These are phyloP conservation scores for Krasilnikovozyma curviuscula DNA, from an alignment of 768 basidiomycete species.

Conservation along the genomic window DNA sequence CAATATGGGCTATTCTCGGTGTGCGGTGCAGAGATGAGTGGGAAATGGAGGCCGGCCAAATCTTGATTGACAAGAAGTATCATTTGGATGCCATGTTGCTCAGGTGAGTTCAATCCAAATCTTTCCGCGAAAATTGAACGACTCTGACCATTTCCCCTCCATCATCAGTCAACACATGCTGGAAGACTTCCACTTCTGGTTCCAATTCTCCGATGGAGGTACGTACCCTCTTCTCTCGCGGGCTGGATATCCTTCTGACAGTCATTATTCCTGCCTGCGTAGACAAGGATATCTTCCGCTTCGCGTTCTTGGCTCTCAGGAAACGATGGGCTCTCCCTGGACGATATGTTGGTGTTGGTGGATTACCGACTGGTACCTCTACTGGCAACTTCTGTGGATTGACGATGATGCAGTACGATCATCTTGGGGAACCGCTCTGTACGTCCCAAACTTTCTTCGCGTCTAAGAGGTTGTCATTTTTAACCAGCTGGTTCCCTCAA, in stretches of 20 bases:
- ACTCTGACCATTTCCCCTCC: constrained; percentile 19
- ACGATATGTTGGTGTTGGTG: constrained; percentile 28
- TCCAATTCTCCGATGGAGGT: constrained; percentile 27
- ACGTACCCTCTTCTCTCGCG: not conserved
- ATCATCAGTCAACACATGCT: constrained; percentile 24
- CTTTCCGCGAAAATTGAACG: too few relatives aligned
- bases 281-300: constrained; percentile 29
- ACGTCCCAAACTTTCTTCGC: constrained; percentile 12
- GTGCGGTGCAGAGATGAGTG: constrained; percentile 30
- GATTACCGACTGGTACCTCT: constrained; percentile 22
- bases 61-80: constrained; percentile 29
- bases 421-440: constrained; percentile 18
- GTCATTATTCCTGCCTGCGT: not conserved
- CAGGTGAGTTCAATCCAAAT: too few relatives aligned
- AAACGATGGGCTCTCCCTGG: constrained; percentile 33
- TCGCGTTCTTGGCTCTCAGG: constrained; percentile 28
- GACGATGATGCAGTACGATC: constrained; percentile 27
- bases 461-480: not conserved
- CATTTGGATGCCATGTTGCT: constrained; percentile 27
- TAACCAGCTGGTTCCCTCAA: constrained; percentile 12
- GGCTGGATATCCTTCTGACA: not conserved
- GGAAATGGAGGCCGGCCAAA: constrained; percentile 32
- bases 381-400: not conserved
- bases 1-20: constrained; percentile 29
- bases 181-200: constrained; percentile 24